Conservation (phyloP, 2,329 filamentous ascomycete species). For the Phaeosphaeriaceae sp. region DNA sequence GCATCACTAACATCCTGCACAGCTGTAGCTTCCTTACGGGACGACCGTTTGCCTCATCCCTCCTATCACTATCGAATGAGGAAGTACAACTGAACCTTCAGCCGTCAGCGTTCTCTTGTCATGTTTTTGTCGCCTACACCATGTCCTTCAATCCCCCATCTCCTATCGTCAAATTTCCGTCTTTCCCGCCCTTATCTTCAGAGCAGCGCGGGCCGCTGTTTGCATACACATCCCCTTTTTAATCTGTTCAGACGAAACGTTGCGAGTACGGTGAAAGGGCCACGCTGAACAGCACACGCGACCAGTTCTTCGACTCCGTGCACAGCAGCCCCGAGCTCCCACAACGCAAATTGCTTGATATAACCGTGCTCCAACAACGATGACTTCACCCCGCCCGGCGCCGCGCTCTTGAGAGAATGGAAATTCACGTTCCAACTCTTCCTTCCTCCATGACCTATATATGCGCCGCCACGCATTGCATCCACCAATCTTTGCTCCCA, state of each 20-base stretch:
- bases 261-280: background rate
- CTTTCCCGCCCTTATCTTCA: background rate
- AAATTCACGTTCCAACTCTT: conserved; percentile 4
- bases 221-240: background rate
- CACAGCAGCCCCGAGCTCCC: conserved; percentile 5
- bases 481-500: background rate
- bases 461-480: background rate
- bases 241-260: background rate
- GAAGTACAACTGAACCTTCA: background rate
- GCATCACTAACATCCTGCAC: background rate
- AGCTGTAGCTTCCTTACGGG: background rate
- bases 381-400: conserved; percentile 14
- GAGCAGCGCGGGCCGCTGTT: conserved; percentile 12
- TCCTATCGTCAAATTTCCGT: background rate
- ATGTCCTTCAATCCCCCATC: background rate
- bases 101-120: background rate
- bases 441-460: background rate
- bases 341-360: conserved; percentile 6
- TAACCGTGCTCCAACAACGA: conserved; percentile 24
- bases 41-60: background rate
- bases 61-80: background rate
- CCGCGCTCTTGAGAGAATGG: background rate
- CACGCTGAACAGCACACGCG: background rate
- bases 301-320: background rate
- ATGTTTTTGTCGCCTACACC: background rate